Evolutionary conservation across 805 yeast genomes (phyloP).

Genomic region (Isabelozyma gotoi): DNA sequence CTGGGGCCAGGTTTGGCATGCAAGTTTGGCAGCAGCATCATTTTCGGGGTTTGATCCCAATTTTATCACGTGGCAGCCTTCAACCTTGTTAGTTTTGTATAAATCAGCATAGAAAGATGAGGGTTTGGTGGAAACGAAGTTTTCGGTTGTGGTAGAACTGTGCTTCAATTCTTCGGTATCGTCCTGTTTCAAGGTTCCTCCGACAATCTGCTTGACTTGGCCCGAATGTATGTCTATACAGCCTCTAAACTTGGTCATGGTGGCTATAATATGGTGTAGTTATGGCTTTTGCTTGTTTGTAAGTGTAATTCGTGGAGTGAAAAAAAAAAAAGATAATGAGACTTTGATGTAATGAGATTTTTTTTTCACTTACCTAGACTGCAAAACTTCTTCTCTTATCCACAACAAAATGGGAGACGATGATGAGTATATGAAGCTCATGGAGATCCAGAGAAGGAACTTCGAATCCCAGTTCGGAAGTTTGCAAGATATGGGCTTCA

Average conservation of each 20-base stretch:
- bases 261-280: too few relatives aligned
- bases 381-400: not conserved
- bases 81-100: conserved; percentile 56
- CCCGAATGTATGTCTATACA: conserved; percentile 96
- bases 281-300: too few relatives aligned
- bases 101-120: conserved; percentile 73
- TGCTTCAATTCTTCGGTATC: conserved; percentile 41
- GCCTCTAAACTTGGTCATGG: conserved; percentile 91
- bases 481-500: conserved; percentile 45
- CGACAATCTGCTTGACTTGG: conserved; percentile 94
- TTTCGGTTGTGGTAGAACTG: conserved; percentile 36
- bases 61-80: conserved; percentile 91
- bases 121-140: conserved; percentile 75
- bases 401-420: conserved; percentile 9
- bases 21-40: conserved; percentile 78
- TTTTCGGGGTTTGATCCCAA: conserved; percentile 75
- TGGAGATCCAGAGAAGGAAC: conserved; percentile 56
- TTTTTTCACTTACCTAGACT: too few relatives aligned
- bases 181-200: conserved; percentile 74
- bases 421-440: conserved; percentile 30
- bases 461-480: conserved; percentile 68
- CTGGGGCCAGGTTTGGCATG: conserved; percentile 71
- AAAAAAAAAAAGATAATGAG: too few relatives aligned
- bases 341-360: too few relatives aligned
- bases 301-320: too few relatives aligned